Evolutionary conservation across 306 rosid genomes (phyloP), one percentile per base, ranked within the genome.

Genomic region (Arachis stenosperma): DNA sequence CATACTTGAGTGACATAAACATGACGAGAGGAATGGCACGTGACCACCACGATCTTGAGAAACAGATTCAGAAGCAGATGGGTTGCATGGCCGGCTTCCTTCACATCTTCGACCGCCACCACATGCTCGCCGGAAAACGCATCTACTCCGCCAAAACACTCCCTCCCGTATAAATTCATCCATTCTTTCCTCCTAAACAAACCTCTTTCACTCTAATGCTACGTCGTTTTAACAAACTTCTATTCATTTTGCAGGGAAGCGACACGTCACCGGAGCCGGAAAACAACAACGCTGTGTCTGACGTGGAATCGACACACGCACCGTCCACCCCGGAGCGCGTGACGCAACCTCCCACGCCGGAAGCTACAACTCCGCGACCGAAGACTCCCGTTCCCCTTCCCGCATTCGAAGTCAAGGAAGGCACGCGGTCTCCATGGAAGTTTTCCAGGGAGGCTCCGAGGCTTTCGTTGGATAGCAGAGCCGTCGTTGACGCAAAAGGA

Each of bases 1-100:
- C 61, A 69, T 8, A 9, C 51, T 46, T 48, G 3, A 36, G 6
- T 9, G 5, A 60, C 12, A 56, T 1, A 8, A 3, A 62, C 69
- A 92, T 88, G 96, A 83, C 89, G 77, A 86, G 80, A 7, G 89
- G 89, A 6, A 72, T 89, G 9, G 85, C 76, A 27, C 86, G 86
- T 12, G 96, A 94, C 30, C 89, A 85, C 30, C 90, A 85, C 75
- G 84, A 86, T 17, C 84, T 88, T 30, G 93, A 90, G 15, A 93
- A 92, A 46, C 95, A 87, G 9, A 79, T 92, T 13, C 82, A 85
- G 67, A 92, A 87, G 70, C 98, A 93, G 73, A 93, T 91, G 88
- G 98, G 98, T 4, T 93, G 98, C 96, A 93, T 93, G 97, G 84
- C 97, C 0, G 98, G 98, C 0, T 94, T 94, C 52, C 90, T 91